Base-by-base conservation (phyloP, 768 basidiomycete species). In the Boletus speciosus region DNA sequence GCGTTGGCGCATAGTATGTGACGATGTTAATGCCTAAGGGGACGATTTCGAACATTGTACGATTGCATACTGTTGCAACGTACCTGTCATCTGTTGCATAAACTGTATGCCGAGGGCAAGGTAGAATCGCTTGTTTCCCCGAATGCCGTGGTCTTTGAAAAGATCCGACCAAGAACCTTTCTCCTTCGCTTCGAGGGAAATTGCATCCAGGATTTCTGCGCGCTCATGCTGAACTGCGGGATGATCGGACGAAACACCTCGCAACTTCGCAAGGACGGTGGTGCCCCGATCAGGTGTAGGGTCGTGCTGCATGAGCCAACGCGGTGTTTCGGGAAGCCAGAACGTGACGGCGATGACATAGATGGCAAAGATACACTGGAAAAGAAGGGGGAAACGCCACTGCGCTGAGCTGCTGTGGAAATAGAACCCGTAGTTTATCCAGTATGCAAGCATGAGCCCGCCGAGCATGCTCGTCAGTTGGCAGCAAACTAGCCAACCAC, bases 371-470 rank as follows among this genome's bases (percentile, higher is more conserved):
- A 45, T n/a, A n/a, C n/a, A 31, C 7, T 45, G 43, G n/a, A 45
- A 45, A 45, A 45, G 43, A 31, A 45, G 43, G 12, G 43, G 43
- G n/a, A 45, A 45, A 7, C 57, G 57, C 57, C 55, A 57, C 11
- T 57, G 55, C 14, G 44, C 48, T 5, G 55, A 58, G 19, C 29
- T 51, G n/a, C 11, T 37, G 44, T 58, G 48, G 36, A 58, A 58
- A 57, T 50, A 58, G 25, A 58, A 51, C 3, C 56, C 56, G 12
- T 58, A 58, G 44, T 58, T 58, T 16, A 57, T 58, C 56, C 56
- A 58, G 40, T 58, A 58, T 25, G 49, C 56, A 38, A 58, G 55
- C 44, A 58, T 16, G 21, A 58, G 32, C 15, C 54, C 56, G 10
- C 55, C 48, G n/a, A 58, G 56, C 55, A 58, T 57, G 35, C 56